Percentiles rank a stretch among this genome's conserved stretches.
Conservation (phyloP, 1,284 basidiomycete species). For the Polyporus tsugae region DNA sequence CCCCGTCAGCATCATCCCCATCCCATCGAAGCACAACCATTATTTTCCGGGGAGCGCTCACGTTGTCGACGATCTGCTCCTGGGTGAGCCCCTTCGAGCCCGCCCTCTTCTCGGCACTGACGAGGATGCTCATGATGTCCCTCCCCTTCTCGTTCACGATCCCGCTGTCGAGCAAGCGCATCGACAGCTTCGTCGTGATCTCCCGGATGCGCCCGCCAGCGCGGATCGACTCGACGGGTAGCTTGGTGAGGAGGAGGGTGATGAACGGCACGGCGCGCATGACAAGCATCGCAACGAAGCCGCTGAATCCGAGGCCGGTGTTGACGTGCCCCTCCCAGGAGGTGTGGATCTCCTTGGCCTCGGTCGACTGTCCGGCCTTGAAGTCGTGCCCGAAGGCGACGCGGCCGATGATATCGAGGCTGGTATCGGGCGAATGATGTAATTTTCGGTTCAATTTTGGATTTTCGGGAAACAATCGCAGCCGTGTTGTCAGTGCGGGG, state of each 20-base stretch:
- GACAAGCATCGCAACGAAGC: conserved; percentile 39
- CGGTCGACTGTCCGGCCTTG: conserved; percentile 34
- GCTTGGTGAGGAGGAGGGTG: conserved; percentile 32
- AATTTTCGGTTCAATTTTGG: not conserved
- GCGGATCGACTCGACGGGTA: conserved; percentile 35
- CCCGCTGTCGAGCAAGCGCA: conserved; percentile 34
- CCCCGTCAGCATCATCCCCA: conserved; percentile 2
- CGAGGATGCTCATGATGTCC: conserved; percentile 38
- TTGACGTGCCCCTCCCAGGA: conserved; percentile 38
- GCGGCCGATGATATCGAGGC: conserved; percentile 40
- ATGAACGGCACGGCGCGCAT: conserved; percentile 35
- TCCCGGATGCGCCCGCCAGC: conserved; percentile 37
- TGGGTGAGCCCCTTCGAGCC: conserved; percentile 29
- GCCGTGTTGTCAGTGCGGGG: not conserved
- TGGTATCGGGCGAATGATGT: conserved; percentile 7
- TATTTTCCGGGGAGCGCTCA: conserved; percentile 11
- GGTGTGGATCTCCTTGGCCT: conserved; percentile 36
- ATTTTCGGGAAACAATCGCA: not conserved
- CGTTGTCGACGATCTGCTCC: conserved; percentile 41
- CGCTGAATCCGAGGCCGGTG: conserved; percentile 34
- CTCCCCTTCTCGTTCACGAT: conserved; percentile 32
- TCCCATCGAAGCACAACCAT: too few relatives aligned
- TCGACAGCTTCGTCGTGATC: conserved; percentile 36
- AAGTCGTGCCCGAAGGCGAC: conserved; percentile 40
- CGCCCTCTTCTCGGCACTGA: conserved; percentile 28